A percentile compares a stretch with the other conserved stretches of the same genome.
phyloP scores from a whole-genome alignment of 495 filamentous ascomycete species.

The Aspergillus nidulans region DNA sequence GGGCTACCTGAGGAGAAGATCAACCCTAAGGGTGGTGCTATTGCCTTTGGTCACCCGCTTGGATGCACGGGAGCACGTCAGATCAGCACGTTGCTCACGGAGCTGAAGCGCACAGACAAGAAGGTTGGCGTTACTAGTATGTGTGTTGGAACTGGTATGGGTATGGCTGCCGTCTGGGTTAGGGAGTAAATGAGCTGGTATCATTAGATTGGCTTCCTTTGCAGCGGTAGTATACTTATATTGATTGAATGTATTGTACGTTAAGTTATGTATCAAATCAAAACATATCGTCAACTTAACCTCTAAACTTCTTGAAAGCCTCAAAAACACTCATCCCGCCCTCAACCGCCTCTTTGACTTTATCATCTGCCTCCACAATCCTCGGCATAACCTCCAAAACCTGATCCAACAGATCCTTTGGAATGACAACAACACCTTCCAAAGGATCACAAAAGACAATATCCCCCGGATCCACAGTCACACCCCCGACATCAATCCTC shows the following conservation, averaged over 20 bases:
- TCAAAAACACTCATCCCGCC: slow-evolving; percentile 53
- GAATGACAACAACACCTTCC: slow-evolving; percentile 62
- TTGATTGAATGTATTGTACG: slow-evolving; percentile 11
- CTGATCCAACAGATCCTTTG: slow-evolving; percentile 42
- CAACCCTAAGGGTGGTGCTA: slow-evolving; percentile 97
- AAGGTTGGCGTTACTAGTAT: slow-evolving; percentile 91
- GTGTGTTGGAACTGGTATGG: slow-evolving; percentile 97
- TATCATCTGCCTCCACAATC: slow-evolving; percentile 55
- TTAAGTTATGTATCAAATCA: background rate
- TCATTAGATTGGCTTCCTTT: slow-evolving; percentile 23
- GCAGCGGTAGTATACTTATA: slow-evolving; percentile 28
- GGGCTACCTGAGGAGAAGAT: slow-evolving; percentile 72
- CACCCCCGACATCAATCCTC: slow-evolving; percentile 44
- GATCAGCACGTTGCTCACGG: slow-evolving; percentile 85
- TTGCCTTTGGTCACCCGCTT: slow-evolving; percentile 96
- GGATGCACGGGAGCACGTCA: slow-evolving; percentile 93
- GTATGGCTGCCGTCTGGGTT: slow-evolving; percentile 94
- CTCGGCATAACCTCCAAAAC: slow-evolving; percentile 51
- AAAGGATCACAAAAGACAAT: slow-evolving; percentile 57
- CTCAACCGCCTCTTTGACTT: slow-evolving; percentile 55
- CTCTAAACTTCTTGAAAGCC: slow-evolving; percentile 48
- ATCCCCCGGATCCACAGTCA: slow-evolving; percentile 54
- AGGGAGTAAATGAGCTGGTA: slow-evolving; percentile 53
- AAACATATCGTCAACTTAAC: slow-evolving; percentile 9
- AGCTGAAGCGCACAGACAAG: slow-evolving; percentile 74